Evolutionary conservation across 441 rosid species (phyloP), one percentile per base, ranked within the genome.

Genomic region (Aquilaria agallochum): DNA sequence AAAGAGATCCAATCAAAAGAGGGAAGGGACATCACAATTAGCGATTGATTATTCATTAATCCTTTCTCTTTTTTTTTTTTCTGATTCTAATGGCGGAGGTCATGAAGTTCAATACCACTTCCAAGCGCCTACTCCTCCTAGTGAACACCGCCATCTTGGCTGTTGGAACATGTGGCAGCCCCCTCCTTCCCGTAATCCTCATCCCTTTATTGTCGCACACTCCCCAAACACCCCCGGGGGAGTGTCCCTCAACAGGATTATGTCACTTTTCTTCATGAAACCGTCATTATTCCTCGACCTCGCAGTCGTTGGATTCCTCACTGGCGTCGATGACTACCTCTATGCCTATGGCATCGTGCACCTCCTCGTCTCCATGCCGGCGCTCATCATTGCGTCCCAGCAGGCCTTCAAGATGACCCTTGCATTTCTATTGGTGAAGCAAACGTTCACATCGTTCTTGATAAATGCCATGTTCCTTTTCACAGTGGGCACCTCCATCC

Each of bases 401-500:
- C 73, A 85, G 74, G 91, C 79, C n/a, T 85, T 85, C 72, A 76
- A 85, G 0, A 92, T 91, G 3, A 74, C 45, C 30, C 89, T 92
- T 54, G 88, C 91, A 0, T 85, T 70, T 67, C 48, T 92, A 12
- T 55, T 89, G 71, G 95, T 87, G 48, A 87, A 71, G 36, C 87
- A 87, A 14, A 78, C 72, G 72, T 81, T 89, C 60, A 84, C 84
- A 5, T 71, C 87, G 1, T 85, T 73, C 34, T 75, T 87, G 2
- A 73, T 78, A 62, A 87, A 85, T 70, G 80, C 85, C 2, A 80
- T 92, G 15, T 78, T 85, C 7, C 60, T 89, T 69, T 64, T 87
- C 51, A 81, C 82, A 0, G 64, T 83, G 10, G 91, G 86, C 5
- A 85, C 91, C 42, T 20, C 27, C 27, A 20, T 20, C 27, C 27